Evolutionary conservation across 352 stramenopile species (phyloP).

Genomic region (Phytopythium ostracodes): DNA sequence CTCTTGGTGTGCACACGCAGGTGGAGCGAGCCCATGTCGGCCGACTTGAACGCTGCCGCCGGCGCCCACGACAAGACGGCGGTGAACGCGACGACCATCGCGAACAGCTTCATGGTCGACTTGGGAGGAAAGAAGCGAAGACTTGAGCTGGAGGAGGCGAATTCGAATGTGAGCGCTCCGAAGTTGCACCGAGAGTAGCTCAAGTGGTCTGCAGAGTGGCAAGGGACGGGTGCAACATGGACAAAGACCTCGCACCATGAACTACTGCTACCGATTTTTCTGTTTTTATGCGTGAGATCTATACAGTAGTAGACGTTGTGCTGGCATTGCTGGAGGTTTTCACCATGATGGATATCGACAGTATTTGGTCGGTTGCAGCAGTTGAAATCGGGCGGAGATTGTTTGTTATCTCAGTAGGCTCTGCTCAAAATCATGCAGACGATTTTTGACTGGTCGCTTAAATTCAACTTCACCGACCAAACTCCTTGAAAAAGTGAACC

Average conservation of each 20-base stretch:
- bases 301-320: background rate
- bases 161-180: background rate
- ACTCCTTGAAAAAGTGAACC: background rate
- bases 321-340: background rate
- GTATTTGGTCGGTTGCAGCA: background rate
- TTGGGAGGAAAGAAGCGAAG: background rate
- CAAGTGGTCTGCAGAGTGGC: background rate
- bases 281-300: too few relatives aligned
- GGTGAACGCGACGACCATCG: background rate
- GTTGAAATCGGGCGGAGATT: too few relatives aligned
- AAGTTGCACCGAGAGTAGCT: background rate
- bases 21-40: background rate
- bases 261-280: background rate
- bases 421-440: background rate
- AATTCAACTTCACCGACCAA: background rate
- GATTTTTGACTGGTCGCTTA: background rate
- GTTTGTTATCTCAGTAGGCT: background rate
- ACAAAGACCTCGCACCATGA: background rate
- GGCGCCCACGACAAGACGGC: background rate
- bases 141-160: background rate
- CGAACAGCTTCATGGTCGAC: background rate
- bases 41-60: background rate
- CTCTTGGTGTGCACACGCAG: slow-evolving; percentile 2
- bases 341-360: background rate
- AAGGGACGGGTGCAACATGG: background rate